A percentile compares a stretch with the other conserved stretches of the same genome.
Evolutionary conservation across 208 protist genomes (phyloP).

Genomic region (Endotrypanum monterogeii): DNA sequence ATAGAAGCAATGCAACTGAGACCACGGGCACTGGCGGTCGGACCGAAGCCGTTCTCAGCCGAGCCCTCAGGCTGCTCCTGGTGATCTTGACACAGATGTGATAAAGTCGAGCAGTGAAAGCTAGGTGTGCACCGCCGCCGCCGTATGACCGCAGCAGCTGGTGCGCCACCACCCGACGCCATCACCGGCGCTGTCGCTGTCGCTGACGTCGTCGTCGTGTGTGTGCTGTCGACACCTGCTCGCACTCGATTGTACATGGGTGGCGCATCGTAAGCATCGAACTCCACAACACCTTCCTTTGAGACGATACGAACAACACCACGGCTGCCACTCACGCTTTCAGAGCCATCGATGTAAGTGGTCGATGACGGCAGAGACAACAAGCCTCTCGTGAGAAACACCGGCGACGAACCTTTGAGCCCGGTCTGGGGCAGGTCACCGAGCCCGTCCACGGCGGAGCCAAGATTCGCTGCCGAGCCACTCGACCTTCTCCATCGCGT

Average conservation of each 20-base stretch:
- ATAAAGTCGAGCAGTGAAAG: background rate
- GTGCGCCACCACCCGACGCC: background rate
- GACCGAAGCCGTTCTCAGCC: background rate
- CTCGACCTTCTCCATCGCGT: slow-evolving; percentile 15
- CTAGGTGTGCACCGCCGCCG: background rate
- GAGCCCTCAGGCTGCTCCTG: background rate
- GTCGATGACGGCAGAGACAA: background rate
- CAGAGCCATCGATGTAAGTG: background rate
- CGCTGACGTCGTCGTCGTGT: background rate
- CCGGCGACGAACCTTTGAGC: background rate
- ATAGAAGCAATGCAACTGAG: background rate
- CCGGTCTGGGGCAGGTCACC: background rate
- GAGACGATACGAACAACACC: background rate
- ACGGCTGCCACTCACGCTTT: background rate
- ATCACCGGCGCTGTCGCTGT: background rate
- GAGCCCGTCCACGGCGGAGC: background rate
- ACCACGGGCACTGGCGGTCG: background rate
- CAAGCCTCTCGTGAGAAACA: background rate
- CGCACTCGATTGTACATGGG: background rate
- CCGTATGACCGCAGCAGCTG: background rate
- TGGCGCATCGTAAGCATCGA: background rate
- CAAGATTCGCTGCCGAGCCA: slow-evolving; percentile 12
- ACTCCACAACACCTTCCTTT: background rate
- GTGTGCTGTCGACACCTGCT: slow-evolving; percentile 1
- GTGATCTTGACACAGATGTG: slow-evolving; percentile 2